Conservation (phyloP, 306 rosid genomes). For the Cucurbita ficifolia region DNA sequence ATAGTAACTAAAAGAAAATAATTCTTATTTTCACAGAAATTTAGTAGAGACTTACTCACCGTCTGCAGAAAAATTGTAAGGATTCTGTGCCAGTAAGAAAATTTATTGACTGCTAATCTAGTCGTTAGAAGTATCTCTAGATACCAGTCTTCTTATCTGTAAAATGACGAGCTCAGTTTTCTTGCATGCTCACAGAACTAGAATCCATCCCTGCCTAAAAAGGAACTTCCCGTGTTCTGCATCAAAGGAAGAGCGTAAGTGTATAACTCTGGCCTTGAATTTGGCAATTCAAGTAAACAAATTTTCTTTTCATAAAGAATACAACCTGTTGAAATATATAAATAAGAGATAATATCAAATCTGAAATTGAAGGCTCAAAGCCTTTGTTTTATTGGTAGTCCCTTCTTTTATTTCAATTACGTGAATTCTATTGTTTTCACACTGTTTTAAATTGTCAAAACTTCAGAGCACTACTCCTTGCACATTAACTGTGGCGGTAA, state of each 20-base stretch:
- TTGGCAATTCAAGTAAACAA: background rate
- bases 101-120: background rate
- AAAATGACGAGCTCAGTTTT: background rate
- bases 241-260: slow-evolving; percentile 28
- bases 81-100: slow-evolving; percentile 3
- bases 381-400: background rate
- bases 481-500: slow-evolving; percentile 77
- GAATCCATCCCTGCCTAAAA: slow-evolving; percentile 44
- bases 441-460: background rate
- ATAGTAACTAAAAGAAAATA: background rate
- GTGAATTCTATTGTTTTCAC: background rate
- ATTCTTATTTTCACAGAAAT: slow-evolving; percentile 49
- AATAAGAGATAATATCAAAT: background rate
- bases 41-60: slow-evolving; percentile 70
- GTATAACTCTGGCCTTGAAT: slow-evolving; percentile 1
- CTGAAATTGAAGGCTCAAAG: background rate
- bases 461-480: slow-evolving; percentile 40
- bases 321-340: background rate
- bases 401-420: background rate
- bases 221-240: slow-evolving; percentile 56
- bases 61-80: slow-evolving; percentile 42
- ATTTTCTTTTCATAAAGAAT: background rate
- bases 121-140: background rate
- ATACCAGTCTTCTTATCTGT: background rate
- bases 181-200: slow-evolving; percentile 24